Base-by-base conservation (phyloP, 371 early-diverging fungal genomes). In the Mucor lusitanicus region DNA sequence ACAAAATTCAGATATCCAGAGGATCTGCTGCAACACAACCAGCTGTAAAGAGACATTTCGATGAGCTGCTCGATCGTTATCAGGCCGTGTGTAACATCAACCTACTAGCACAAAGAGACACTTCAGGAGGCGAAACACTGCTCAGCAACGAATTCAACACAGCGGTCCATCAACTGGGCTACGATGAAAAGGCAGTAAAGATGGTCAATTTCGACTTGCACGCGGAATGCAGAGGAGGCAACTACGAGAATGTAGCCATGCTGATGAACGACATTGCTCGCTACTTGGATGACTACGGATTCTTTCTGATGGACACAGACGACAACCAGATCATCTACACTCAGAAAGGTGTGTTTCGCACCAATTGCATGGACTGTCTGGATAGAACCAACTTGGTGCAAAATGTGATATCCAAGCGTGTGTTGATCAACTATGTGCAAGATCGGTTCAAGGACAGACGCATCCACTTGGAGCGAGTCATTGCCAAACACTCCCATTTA, bases 331-430 rank as follows among this genome's bases (percentile, higher is more conserved):
- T 91, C 0, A 72, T 93, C 11, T 78, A 76, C 32, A 73, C 73
- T 3, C 98, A 97, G 69, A 79, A 84, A 4, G 97, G 96, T 7
- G 90, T 94, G 1, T 88, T 95, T 65, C 85, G 97, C 3, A 94
- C 95, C 1, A 99, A 99, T 70, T 99, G 99, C 72, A 81, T 99
- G 71, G 99, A 99, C 77, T 99, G 99, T 71, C 78, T 99, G 55
- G 99, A 99, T 77, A 81, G 99, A 21, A 90, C 90, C 30, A 90
- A 90, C 42, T 81, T 90, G n/a, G 89, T 89, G 6, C 90, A 90
- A 68, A 87, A 82, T 63, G 87, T 85, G 39, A 77, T 90, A 9
- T 87, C 88, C 19, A 73, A 79, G 13, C 59, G 62, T n/a, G 73
- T 80, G 1, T 39, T 87, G 2, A 55, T 68, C 9, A 60, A 69